A percentile compares a stretch with the other conserved stretches of the same genome.
phyloP scores from a whole-genome alignment of 148 eudicot genomes.

The Dysphania ambrosioides region DNA sequence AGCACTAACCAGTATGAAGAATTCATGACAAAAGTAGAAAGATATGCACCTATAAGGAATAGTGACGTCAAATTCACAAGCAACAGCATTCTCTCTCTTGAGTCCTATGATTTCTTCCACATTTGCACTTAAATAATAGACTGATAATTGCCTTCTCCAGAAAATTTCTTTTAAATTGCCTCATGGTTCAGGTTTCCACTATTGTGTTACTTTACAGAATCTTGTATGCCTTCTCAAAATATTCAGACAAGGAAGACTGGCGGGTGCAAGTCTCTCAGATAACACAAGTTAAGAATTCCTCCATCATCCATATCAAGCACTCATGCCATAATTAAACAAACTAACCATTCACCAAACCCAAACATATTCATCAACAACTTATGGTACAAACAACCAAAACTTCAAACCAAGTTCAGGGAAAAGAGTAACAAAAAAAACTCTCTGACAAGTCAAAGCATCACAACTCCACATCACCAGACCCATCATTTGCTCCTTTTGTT shows the following conservation, averaged over 20 bases:
- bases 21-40: slow-evolving; percentile 7
- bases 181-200: neutral
- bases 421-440: neutral
- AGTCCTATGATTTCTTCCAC: slow-evolving; percentile 72
- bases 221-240: neutral
- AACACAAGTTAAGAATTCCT: neutral
- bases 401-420: neutral
- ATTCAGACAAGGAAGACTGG: neutral
- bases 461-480: slow-evolving; percentile 34
- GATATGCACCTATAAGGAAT: slow-evolving; percentile 63
- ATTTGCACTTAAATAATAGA: slow-evolving; percentile 70
- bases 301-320: neutral
- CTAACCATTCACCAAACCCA: neutral
- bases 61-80: slow-evolving; percentile 56
- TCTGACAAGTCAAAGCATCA: slow-evolving; percentile 13
- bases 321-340: neutral
- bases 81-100: slow-evolving; percentile 51
- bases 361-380: neutral
- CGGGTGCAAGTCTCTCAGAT: neutral
- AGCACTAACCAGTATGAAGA: slow-evolving; percentile 38
- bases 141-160: neutral
- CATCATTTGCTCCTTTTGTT: slow-evolving; percentile 30
- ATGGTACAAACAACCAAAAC: neutral
- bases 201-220: neutral
- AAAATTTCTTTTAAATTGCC: neutral